These are phyloP conservation scores for Chrysoporthe cubensis DNA, from an alignment of 2,329 filamentous ascomycete species.

Conservation along the genomic window DNA sequence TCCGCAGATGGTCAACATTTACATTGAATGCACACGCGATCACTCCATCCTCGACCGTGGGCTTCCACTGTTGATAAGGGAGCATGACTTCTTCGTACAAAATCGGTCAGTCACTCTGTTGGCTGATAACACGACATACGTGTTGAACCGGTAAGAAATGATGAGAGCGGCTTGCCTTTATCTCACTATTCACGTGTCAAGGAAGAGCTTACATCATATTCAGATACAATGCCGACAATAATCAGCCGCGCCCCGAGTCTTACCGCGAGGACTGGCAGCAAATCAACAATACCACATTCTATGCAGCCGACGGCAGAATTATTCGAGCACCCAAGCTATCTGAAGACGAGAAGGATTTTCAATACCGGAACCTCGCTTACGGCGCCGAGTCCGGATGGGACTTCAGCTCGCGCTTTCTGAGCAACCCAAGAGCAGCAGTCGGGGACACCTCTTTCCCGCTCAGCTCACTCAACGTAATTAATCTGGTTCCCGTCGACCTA, in stretches of 20 bases:
- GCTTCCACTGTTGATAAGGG: too few species aligned
- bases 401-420: slow-evolving; percentile 63
- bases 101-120: too few species aligned
- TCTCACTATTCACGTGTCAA: too few species aligned
- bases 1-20: slow-evolving; percentile 53
- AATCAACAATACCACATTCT: slow-evolving; percentile 68
- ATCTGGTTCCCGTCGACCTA: slow-evolving; percentile 66
- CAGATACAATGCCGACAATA: slow-evolving; percentile 51
- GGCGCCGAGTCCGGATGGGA: slow-evolving; percentile 71
- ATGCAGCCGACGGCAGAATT: slow-evolving; percentile 59
- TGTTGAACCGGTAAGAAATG: too few species aligned
- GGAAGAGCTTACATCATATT: too few species aligned
- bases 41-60: too few species aligned
- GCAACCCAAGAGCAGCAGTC: slow-evolving; percentile 60
- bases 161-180: too few species aligned
- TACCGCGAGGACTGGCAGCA: slow-evolving; percentile 68
- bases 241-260: slow-evolving; percentile 68
- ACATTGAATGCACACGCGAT: too few species aligned
- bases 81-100: too few species aligned
- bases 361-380: slow-evolving; percentile 67
- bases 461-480: slow-evolving; percentile 62
- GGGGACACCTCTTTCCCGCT: slow-evolving; percentile 67
- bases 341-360: slow-evolving; percentile 45
- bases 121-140: too few species aligned
- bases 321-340: slow-evolving; percentile 61